Base-by-base conservation (phyloP, 805 yeast species). In the Wickerhamiella bombiphila region DNA sequence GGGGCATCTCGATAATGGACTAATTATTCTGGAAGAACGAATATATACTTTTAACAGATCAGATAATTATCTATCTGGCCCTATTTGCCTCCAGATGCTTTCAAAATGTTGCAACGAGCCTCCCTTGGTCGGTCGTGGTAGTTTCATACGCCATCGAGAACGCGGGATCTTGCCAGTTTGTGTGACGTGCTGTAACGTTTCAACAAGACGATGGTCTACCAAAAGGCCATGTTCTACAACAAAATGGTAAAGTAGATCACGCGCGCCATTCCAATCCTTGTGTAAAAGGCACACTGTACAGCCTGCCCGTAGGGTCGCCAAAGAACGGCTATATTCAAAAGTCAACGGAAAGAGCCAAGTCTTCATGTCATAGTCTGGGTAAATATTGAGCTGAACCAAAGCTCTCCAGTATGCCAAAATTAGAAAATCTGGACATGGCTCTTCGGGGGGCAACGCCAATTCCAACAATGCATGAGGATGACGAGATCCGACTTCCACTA, bases 311-410 rank as follows among this genome's bases (percentile, higher is more conserved):
- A 30, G 22, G 18, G 18, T 13, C 22, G 33, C 33, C 11, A 13
- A 14, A 16, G 22, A 17, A 6, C 21, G 5, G 20, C 15, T 22
- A n/a, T n/a, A n/a, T 30, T 21, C 16, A 11, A 31, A 13, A 3
- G 46, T 43, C 28, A 38, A 24, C 6, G 44, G 43, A 8, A 39
- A 21, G n/a, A 45, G 42, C 48, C 48, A 45, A n/a, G n/a, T 32
- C 5, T 24, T n/a, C 3, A 40, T 24, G 9, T 31, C 38, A 13
- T 14, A 19, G 6, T 34, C 20, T 21, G 39, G 43, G 14, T 16
- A 30, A 2, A 7, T 16, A 6, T 16, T 14, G 5, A 22, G 5
- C 19, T 5, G 7, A 6, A 13, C 22, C 13, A 30, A n/a, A 5
- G 40, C 40, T 4, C 32, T 26, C 48, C 48, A 45, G 14, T 44